Evolutionary conservation across 2,329 filamentous ascomycete species (phyloP).

Genomic region (Fusarium avenaceum): DNA sequence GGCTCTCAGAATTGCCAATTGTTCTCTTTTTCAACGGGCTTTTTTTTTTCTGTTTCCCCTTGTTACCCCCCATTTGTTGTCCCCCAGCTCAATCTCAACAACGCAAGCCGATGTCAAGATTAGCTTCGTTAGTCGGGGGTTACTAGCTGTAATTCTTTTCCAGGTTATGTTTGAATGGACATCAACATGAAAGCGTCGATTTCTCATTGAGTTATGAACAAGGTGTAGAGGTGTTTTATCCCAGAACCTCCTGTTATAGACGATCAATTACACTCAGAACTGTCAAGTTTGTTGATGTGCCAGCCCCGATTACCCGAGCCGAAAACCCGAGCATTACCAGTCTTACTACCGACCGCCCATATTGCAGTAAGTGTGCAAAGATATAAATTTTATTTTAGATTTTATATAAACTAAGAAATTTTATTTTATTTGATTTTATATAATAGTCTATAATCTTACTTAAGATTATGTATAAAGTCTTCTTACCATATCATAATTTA

Average conservation of each 20-base stretch:
- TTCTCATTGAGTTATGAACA: neutral
- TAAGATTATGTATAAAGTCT: too few species aligned
- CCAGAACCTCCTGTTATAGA: neutral
- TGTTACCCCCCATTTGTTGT: conserved; percentile 3
- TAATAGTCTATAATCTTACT: too few species aligned
- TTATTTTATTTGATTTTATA: too few species aligned
- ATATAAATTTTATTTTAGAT: too few species aligned
- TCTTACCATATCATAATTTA: too few species aligned
- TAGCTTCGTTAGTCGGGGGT: neutral
- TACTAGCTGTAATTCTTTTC: neutral
- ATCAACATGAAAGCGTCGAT: too few species aligned
- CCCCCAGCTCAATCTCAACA: conserved; percentile 1
- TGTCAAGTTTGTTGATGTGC: neutral
- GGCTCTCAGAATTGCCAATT: conserved; percentile 27
- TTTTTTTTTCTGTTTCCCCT: conserved; percentile 19
- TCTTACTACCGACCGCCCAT: neutral
- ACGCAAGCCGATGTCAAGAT: conserved; percentile 2
- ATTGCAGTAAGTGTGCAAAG: too few species aligned
- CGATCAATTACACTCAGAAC: neutral
- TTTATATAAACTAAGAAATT: too few species aligned
- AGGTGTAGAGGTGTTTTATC: neutral
- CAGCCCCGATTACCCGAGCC: conserved; percentile 43
- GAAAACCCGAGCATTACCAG: conserved; percentile 38
- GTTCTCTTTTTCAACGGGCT: conserved; percentile 11
- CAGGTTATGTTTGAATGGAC: neutral